Conservation (phyloP, 2,329 filamentous ascomycete genomes). For the Phyllosticta capitalensis region DNA sequence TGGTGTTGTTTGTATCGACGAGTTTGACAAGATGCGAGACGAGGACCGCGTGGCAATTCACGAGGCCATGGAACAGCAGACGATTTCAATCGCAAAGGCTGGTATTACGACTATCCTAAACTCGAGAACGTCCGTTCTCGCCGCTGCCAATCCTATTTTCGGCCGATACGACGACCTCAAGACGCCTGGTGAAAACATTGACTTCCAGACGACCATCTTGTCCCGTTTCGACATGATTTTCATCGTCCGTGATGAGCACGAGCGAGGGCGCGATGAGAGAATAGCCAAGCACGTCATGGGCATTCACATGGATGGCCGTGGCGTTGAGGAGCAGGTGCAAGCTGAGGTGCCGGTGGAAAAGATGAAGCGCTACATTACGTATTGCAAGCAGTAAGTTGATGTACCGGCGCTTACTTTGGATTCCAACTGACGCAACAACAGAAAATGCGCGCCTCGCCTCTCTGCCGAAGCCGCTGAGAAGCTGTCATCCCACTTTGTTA, state of each 20-base stretch:
- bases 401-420: background rate
- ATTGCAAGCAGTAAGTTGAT: constrained; percentile 77
- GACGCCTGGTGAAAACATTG: constrained; percentile 94
- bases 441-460: constrained; percentile 83
- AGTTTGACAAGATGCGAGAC: constrained; percentile 99
- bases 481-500: constrained; percentile 92
- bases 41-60: constrained; percentile 97
- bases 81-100: constrained; percentile 96
- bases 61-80: constrained; percentile 99
- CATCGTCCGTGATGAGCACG: constrained; percentile 93
- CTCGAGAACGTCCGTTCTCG: constrained; percentile 85
- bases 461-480: constrained; percentile 89
- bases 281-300: constrained; percentile 97
- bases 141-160: constrained; percentile 94
- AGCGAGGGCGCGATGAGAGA: constrained; percentile 75
- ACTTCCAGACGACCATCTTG: constrained; percentile 96
- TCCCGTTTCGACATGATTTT: constrained; percentile 99
- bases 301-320: constrained; percentile 86
- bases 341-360: constrained; percentile 90
- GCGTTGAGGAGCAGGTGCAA: constrained; percentile 70
- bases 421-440: constrained; percentile 33
- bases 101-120: constrained; percentile 98
- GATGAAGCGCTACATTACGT: constrained; percentile 95
- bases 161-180: constrained; percentile 98
- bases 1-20: constrained; percentile 88